Percentiles rank a stretch among this genome's conserved stretches.
phyloP scores from a whole-genome alignment of 2,329 filamentous ascomycete genomes.

The Lasiodiplodia theobromae region DNA sequence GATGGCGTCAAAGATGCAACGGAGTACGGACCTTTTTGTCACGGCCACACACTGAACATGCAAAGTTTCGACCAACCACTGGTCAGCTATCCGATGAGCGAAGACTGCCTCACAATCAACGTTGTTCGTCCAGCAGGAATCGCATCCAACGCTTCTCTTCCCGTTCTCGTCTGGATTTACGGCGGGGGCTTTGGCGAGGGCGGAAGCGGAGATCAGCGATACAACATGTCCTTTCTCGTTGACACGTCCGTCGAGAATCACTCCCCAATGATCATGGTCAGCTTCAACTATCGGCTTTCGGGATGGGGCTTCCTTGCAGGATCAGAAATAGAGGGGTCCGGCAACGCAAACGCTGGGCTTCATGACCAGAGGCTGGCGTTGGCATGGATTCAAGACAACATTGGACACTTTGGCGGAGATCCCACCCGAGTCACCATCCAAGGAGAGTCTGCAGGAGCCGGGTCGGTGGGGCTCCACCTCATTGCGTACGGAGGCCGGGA shows the following conservation, averaged over 20 bases:
- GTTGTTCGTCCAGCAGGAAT: constrained; percentile 51
- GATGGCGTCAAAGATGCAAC: constrained; percentile 49
- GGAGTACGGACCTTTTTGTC: constrained; percentile 53
- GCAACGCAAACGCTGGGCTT: constrained; percentile 57
- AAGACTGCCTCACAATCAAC: constrained; percentile 58
- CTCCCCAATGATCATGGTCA: constrained; percentile 74
- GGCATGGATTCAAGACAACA: constrained; percentile 54
- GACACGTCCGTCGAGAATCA: neutral
- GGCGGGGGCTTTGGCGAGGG: constrained; percentile 22
- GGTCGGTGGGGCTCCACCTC: constrained; percentile 45
- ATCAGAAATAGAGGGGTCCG: constrained; percentile 58
- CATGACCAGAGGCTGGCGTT: constrained; percentile 56
- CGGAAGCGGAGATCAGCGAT: constrained; percentile 34
- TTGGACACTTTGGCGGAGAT: constrained; percentile 52
- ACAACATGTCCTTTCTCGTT: constrained; percentile 43
- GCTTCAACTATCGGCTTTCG: constrained; percentile 78
- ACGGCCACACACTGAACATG: constrained; percentile 53
- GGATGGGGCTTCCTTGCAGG: constrained; percentile 75
- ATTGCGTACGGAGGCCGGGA: constrained; percentile 50
- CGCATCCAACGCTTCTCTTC: constrained; percentile 42
- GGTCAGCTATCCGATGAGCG: constrained; percentile 34
- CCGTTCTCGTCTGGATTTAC: constrained; percentile 45
- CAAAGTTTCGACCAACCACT: constrained; percentile 45
- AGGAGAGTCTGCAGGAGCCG: constrained; percentile 47
- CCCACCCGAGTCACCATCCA: constrained; percentile 47